Conservation (phyloP, 768 basidiomycete genomes). For the Lentinula detonsa region DNA sequence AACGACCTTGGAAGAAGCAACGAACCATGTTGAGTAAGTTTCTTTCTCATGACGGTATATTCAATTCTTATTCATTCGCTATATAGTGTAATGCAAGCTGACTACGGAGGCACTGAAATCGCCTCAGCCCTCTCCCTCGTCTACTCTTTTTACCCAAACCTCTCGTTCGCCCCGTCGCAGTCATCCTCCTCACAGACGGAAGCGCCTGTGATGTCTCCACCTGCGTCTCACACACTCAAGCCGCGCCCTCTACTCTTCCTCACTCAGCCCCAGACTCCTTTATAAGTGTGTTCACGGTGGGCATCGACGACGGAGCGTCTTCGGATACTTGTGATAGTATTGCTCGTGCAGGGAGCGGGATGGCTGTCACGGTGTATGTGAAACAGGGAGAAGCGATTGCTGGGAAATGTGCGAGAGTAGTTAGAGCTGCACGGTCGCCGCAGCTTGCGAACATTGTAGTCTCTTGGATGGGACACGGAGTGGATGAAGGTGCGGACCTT, state of each 20-base stretch:
- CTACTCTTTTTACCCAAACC: not conserved
- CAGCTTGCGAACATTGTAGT: not conserved
- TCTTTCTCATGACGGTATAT: not conserved
- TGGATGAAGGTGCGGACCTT: not conserved
- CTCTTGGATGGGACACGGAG: not conserved
- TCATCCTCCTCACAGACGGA: conserved; percentile 12
- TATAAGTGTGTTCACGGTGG: conserved; percentile 9
- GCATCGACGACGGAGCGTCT: conserved; percentile 9
- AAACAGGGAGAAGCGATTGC: not conserved
- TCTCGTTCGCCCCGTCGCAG: not conserved
- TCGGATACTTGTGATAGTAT: conserved; percentile 11
- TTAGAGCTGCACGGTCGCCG: conserved; percentile 6
- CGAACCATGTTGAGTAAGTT: not conserved
- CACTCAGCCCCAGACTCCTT: not conserved
- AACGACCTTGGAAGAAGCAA: not conserved
- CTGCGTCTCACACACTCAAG: not conserved
- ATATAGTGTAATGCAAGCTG: conserved; percentile 2
- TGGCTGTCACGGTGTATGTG: not conserved
- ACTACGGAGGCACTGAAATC: conserved; percentile 13
- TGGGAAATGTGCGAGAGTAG: conserved; percentile 2
- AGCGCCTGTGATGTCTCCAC: conserved; percentile 2
- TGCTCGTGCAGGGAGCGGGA: conserved; percentile 7
- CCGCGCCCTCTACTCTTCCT: not conserved
- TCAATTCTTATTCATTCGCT: not conserved
- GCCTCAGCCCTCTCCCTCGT: not conserved